phyloP scores from a whole-genome alignment of 331 rosid genomes.

The Erythrophleum ivorense region DNA sequence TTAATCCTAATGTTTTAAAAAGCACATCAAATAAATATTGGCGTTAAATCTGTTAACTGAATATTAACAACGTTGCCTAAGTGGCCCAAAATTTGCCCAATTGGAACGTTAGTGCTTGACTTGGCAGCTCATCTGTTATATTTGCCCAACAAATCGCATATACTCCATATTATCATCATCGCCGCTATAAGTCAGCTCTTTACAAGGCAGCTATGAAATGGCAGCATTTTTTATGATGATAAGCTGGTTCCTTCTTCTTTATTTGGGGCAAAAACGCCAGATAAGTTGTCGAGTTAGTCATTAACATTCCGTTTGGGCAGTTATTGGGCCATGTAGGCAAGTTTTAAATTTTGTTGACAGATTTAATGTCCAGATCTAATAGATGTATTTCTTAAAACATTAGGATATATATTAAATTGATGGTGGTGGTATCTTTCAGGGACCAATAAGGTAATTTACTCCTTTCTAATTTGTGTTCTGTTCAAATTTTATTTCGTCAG shows the following conservation, averaged over 20 bases:
- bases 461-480: slow-evolving; percentile 37
- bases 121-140: neutral
- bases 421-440: neutral
- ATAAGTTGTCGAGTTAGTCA: too few relatives aligned
- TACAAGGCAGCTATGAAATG: too few relatives aligned
- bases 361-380: neutral
- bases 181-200: too few relatives aligned
- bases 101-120: neutral
- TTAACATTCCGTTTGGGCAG: too few relatives aligned
- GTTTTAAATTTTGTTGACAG: neutral
- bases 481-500: slow-evolving; percentile 48
- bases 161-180: neutral
- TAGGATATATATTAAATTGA: neutral
- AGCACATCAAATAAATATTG: neutral
- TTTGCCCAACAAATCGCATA: neutral
- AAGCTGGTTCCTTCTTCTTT: too few relatives aligned
- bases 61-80: neutral
- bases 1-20: neutral
- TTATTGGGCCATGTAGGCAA: neutral
- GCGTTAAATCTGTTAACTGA: neutral
- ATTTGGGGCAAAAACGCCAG: too few relatives aligned
- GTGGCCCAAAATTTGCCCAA: neutral
- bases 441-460: neutral
- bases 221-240: too few relatives aligned
- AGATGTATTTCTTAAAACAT: neutral